Percentiles rank a stretch among this genome's conserved stretches.
These are phyloP conservation scores for Leptomonas pyrrhocoris DNA, from an alignment of 208 protist species.

Conservation along the genomic window DNA sequence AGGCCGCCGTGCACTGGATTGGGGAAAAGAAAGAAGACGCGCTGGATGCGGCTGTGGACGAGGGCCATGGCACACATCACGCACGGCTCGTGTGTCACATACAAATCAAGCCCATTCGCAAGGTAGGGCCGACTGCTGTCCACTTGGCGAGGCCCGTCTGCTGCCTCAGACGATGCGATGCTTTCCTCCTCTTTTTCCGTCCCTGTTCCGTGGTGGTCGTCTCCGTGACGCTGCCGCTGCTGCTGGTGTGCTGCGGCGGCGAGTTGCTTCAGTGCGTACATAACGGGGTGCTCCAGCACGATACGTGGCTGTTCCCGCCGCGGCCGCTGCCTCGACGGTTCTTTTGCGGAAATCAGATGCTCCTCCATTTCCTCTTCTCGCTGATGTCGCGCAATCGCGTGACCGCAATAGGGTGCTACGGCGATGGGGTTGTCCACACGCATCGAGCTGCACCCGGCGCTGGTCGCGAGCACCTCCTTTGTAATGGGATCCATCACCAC, in stretches of 20 bases:
- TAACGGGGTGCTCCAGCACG: slow-evolving; percentile 81
- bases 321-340: background rate
- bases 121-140: slow-evolving; percentile 68
- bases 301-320: slow-evolving; percentile 9
- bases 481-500: slow-evolving; percentile 52
- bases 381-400: no score
- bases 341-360: background rate
- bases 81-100: slow-evolving; percentile 93
- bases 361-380: background rate
- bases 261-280: slow-evolving; percentile 65
- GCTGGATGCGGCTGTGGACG: slow-evolving; percentile 88
- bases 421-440: slow-evolving; percentile 35
- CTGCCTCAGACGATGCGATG: background rate
- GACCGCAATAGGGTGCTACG: slow-evolving; percentile 42
- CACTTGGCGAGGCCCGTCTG: background rate
- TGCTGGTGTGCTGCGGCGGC: no score
- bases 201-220: background rate
- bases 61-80: slow-evolving; percentile 95
- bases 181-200: background rate
- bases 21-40: slow-evolving; percentile 81
- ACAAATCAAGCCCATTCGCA: slow-evolving; percentile 84
- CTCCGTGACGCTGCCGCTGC: slow-evolving; percentile 20
- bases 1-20: slow-evolving; percentile 79
- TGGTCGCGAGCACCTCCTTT: slow-evolving; percentile 47
- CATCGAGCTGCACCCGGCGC: slow-evolving; percentile 43